Percentiles rank a stretch among this genome's conserved stretches.
These are phyloP conservation scores for Mallotus nudiflorus DNA, from an alignment of 345 rosid species.

Conservation along the genomic window DNA sequence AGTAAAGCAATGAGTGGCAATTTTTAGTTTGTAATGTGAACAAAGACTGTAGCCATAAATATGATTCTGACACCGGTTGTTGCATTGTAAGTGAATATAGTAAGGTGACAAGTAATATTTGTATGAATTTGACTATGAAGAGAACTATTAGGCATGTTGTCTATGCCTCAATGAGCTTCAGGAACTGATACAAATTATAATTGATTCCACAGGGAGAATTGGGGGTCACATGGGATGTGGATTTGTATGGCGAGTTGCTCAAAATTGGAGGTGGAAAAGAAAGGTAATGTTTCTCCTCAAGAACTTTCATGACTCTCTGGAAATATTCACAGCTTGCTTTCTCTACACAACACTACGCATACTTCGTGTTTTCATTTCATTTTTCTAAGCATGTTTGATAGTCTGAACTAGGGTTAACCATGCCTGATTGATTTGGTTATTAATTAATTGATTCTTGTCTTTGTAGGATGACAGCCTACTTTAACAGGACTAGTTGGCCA, in stretches of 20 bases:
- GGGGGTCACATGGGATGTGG: conserved; percentile 91
- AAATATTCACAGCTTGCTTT: neutral
- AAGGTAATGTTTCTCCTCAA: conserved; percentile 39
- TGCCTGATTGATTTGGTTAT: conserved; percentile 8
- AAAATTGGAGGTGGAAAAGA: conserved; percentile 98
- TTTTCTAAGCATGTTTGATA: neutral
- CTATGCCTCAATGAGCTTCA: neutral
- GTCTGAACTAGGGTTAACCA: neutral
- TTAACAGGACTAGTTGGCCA: conserved; percentile 86
- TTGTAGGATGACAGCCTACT: conserved; percentile 91
- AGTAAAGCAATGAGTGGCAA: too few relatives aligned
- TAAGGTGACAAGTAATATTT: neutral
- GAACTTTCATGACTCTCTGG: neutral
- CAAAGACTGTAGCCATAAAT: too few relatives aligned
- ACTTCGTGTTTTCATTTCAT: neutral
- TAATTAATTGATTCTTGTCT: conserved; percentile 3
- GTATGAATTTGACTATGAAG: neutral
- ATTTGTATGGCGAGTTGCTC: conserved; percentile 84
- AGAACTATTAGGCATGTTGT: neutral
- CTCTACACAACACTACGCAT: neutral
- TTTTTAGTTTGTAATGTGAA: too few relatives aligned
- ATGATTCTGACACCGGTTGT: too few relatives aligned
- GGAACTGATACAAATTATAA: conserved; percentile 4
- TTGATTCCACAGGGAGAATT: conserved; percentile 57
- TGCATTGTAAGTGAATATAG: neutral